Percentiles rank a stretch among this genome's conserved stretches.
These are phyloP conservation scores for Penicillium subrubescens DNA, from an alignment of 495 filamentous ascomycete genomes.

Conservation along the genomic window DNA sequence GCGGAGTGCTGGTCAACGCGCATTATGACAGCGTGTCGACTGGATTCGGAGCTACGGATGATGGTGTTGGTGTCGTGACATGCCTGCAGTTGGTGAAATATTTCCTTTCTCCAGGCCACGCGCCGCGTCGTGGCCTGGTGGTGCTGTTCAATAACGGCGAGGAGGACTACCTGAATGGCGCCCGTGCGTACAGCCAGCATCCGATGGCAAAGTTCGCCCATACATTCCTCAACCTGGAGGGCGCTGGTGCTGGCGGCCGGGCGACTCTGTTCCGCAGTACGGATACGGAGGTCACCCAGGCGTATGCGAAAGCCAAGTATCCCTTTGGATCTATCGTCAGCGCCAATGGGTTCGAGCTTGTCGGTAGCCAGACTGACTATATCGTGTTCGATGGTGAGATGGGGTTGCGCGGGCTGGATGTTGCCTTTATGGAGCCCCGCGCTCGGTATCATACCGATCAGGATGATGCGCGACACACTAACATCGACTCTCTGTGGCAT, in stretches of 20 bases:
- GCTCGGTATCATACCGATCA: conserved; percentile 89
- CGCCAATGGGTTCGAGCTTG: conserved; percentile 78
- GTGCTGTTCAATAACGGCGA: conserved; percentile 93
- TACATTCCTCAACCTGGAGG: conserved; percentile 92
- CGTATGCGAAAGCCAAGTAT: conserved; percentile 68
- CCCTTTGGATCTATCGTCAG: conserved; percentile 84
- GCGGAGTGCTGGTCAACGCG: conserved; percentile 87
- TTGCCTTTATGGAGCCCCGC: conserved; percentile 87
- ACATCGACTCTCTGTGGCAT: conserved; percentile 79
- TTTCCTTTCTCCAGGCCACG: conserved; percentile 76
- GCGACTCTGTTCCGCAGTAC: conserved; percentile 85
- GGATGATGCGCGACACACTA: conserved; percentile 81
- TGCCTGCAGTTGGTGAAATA: conserved; percentile 85
- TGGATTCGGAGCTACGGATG: conserved; percentile 89
- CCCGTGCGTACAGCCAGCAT: conserved; percentile 80
- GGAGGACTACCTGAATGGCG: conserved; percentile 91
- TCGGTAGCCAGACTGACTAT: conserved; percentile 89
- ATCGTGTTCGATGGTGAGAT: conserved; percentile 77
- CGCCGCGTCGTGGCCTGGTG: conserved; percentile 78
- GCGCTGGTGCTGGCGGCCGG: conserved; percentile 89
- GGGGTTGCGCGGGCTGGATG: conserved; percentile 85
- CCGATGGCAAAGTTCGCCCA: conserved; percentile 76
- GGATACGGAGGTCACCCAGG: conserved; percentile 81
- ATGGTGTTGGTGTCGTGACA: conserved; percentile 86
- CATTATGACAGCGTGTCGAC: conserved; percentile 96